phyloP scores from a whole-genome alignment of 495 filamentous ascomycete species.

The Neurospora africana region DNA sequence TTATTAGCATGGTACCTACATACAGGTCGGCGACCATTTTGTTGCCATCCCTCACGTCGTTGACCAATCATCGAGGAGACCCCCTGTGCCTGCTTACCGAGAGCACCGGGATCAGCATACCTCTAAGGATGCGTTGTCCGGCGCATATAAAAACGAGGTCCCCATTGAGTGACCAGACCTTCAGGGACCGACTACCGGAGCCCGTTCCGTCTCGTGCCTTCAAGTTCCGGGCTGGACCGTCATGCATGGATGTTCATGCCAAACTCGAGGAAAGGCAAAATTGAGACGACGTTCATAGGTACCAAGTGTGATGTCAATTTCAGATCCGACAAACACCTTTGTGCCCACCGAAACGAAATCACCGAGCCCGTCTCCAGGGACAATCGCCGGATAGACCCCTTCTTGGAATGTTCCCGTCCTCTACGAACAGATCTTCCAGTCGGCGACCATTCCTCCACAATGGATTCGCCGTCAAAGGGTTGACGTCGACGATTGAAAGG shows the following conservation, averaged over 20 bases:
- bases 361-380: background rate
- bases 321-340: background rate
- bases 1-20: background rate
- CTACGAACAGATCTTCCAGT: background rate
- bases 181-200: background rate
- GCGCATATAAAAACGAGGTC: background rate
- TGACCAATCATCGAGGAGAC: background rate
- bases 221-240: background rate
- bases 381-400: background rate
- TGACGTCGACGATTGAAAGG: background rate
- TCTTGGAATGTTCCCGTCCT: background rate
- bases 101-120: background rate
- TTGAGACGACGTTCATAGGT: background rate
- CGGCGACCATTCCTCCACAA: background rate
- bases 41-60: background rate
- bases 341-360: background rate
- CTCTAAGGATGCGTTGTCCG: background rate
- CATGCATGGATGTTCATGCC: background rate
- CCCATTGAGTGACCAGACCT: background rate
- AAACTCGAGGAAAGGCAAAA: background rate
- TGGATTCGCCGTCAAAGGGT: background rate
- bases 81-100: background rate
- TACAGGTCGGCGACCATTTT: background rate
- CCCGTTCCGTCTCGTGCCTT: background rate
- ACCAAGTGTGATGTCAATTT: background rate